phyloP scores from a whole-genome alignment of 1,139 yeast genomes.

The Suhomyces guaymorum region DNA sequence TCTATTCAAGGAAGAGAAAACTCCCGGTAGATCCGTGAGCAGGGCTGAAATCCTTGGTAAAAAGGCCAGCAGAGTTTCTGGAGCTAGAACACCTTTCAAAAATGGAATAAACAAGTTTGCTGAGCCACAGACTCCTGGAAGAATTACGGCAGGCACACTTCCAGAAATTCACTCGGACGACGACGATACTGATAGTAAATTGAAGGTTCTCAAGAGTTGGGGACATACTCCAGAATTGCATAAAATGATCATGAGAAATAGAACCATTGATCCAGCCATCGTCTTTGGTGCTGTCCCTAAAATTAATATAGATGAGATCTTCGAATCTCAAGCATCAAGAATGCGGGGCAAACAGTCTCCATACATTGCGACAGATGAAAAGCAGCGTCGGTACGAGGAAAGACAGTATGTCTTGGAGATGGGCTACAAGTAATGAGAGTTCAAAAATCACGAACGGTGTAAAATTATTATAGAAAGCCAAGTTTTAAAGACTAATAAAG shows the following conservation, averaged over 20 bases:
- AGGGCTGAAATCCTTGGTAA: slow-evolving; percentile 9
- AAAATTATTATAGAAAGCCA: neutral
- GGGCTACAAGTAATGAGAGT: slow-evolving; percentile 42
- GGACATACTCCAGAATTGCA: slow-evolving; percentile 67
- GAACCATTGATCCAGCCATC: slow-evolving; percentile 62
- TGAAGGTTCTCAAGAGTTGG: slow-evolving; percentile 61
- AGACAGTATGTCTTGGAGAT: slow-evolving; percentile 50
- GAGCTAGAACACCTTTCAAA: slow-evolving; percentile 6
- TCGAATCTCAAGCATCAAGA: slow-evolving; percentile 49
- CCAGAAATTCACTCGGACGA: slow-evolving; percentile 58
- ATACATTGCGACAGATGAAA: slow-evolving; percentile 28
- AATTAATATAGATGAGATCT: slow-evolving; percentile 67
- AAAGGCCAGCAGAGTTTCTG: slow-evolving; percentile 11
- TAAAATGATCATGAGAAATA: slow-evolving; percentile 55
- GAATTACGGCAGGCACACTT: slow-evolving; percentile 20
- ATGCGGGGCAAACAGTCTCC: slow-evolving; percentile 63
- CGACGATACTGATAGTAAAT: slow-evolving; percentile 47
- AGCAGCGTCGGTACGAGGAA: slow-evolving; percentile 44
- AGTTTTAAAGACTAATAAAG: too few relatives aligned
- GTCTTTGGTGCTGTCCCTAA: slow-evolving; percentile 81
- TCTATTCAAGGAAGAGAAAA: slow-evolving; percentile 4
- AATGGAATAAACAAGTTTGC: neutral
- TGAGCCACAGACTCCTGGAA: slow-evolving; percentile 3
- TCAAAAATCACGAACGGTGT: neutral
- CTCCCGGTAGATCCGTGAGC: slow-evolving; percentile 3